phyloP scores from a whole-genome alignment of 2,329 filamentous ascomycete genomes.

The Claviceps digitariae region DNA sequence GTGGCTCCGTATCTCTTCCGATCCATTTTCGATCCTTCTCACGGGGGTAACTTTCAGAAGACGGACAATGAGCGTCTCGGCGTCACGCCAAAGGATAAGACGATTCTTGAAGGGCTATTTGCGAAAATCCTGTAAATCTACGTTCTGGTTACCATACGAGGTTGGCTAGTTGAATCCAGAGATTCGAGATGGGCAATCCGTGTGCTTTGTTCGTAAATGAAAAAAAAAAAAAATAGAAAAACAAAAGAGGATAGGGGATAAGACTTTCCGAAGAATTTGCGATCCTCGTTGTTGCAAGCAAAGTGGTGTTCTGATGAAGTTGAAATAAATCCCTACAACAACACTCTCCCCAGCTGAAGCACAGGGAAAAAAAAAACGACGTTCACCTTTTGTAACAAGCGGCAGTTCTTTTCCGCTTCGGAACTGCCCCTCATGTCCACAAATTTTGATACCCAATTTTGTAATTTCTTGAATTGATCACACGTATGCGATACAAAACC shows the following conservation, averaged over 20 bases:
- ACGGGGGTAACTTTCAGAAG: not conserved
- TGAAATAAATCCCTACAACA: slow-evolving; percentile 33
- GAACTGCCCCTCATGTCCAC: slow-evolving; percentile 30
- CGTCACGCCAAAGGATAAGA: not conserved
- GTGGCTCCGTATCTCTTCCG: slow-evolving; percentile 20
- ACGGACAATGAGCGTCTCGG: not conserved
- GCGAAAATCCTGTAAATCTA: not conserved
- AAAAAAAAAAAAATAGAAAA: too few species aligned
- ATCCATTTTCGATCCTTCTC: not conserved
- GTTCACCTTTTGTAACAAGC: too few species aligned
- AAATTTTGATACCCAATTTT: slow-evolving; percentile 13
- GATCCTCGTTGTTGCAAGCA: too few species aligned
- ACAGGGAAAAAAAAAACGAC: too few species aligned
- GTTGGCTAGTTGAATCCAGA: too few species aligned
- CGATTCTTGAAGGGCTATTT: not conserved
- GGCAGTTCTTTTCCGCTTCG: slow-evolving; percentile 30
- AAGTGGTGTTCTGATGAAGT: too few species aligned
- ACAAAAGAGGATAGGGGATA: too few species aligned
- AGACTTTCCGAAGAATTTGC: too few species aligned
- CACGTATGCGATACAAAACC: not conserved
- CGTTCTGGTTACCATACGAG: too few species aligned
- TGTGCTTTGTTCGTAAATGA: too few species aligned
- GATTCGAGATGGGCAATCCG: too few species aligned
- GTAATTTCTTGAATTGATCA: not conserved
- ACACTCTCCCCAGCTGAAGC: too few species aligned